Conservation (phyloP, 345 rosid genomes). For the Eucalyptus melliodora region DNA sequence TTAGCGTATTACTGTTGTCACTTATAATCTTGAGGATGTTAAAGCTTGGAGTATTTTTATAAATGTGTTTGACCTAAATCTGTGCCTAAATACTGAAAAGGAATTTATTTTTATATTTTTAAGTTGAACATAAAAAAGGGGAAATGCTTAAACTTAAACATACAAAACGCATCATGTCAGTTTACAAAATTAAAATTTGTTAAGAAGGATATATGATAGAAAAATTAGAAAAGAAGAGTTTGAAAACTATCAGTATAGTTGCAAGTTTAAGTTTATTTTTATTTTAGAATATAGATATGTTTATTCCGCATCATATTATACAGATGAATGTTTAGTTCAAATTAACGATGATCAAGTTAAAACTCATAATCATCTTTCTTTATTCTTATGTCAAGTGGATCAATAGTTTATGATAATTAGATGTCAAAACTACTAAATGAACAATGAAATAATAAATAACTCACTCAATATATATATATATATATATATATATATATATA, state of each 20-base stretch:
- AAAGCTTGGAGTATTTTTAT: not conserved
- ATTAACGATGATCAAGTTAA: no score
- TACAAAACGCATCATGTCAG: not conserved
- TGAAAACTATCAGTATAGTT: not conserved
- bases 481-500: no score
- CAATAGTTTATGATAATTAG: no score
- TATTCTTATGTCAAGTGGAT: no score
- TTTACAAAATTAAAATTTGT: not conserved
- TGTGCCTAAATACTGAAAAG: not conserved
- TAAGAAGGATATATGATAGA: not conserved
- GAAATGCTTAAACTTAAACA: not conserved
- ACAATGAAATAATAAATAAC: no score
- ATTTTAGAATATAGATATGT: not conserved
- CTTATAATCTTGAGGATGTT: not conserved
- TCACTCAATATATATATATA: no score
- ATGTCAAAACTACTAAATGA: no score
- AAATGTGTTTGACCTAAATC: not conserved
- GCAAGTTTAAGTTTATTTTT: not conserved
- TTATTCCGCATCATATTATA: not conserved
- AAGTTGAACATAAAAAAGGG: not conserved
- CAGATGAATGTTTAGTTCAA: not conserved
- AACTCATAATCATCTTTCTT: no score
- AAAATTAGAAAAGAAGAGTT: not conserved
- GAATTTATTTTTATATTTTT: not conserved
- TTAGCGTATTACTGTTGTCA: not conserved